These are phyloP conservation scores for Przewalskia tangutica DNA, from an alignment of 257 asterid genomes.

Conservation along the genomic window DNA sequence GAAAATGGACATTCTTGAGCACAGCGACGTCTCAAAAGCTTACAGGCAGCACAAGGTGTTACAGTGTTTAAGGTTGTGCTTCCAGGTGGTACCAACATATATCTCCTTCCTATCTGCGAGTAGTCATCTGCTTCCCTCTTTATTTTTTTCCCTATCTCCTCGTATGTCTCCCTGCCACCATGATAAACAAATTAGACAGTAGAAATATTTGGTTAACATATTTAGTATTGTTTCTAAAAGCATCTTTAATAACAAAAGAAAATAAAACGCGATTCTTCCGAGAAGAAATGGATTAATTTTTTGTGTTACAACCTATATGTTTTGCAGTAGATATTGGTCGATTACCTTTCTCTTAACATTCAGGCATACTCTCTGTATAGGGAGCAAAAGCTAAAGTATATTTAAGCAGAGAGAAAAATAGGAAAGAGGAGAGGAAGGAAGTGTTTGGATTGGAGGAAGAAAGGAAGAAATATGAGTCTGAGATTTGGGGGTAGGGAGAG, in stretches of 20 bases:
- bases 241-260: neutral
- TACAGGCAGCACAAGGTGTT: slow-evolving; percentile 92
- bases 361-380: slow-evolving; percentile 57
- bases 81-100: slow-evolving; percentile 19
- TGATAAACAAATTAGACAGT: neutral
- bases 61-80: slow-evolving; percentile 39
- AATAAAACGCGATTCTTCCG: neutral
- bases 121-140: slow-evolving; percentile 58
- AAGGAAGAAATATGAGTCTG: slow-evolving; percentile 14
- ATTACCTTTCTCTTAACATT: slow-evolving; percentile 86
- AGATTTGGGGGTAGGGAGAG: neutral
- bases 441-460: slow-evolving; percentile 5
- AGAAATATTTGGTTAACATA: neutral
- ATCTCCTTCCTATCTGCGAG: slow-evolving; percentile 29
- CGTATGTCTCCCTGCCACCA: slow-evolving; percentile 50
- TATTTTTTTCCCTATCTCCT: slow-evolving; percentile 77
- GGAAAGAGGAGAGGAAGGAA: neutral
- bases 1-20: slow-evolving; percentile 88
- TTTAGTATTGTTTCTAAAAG: neutral
- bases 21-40: slow-evolving; percentile 75
- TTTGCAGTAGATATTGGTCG: neutral
- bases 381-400: slow-evolving; percentile 18
- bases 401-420: slow-evolving; percentile 9
- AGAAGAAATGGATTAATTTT: neutral
- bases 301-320: neutral